phyloP scores from a whole-genome alignment of 2,329 filamentous ascomycete species.

The Cladobotryum protrusum region DNA sequence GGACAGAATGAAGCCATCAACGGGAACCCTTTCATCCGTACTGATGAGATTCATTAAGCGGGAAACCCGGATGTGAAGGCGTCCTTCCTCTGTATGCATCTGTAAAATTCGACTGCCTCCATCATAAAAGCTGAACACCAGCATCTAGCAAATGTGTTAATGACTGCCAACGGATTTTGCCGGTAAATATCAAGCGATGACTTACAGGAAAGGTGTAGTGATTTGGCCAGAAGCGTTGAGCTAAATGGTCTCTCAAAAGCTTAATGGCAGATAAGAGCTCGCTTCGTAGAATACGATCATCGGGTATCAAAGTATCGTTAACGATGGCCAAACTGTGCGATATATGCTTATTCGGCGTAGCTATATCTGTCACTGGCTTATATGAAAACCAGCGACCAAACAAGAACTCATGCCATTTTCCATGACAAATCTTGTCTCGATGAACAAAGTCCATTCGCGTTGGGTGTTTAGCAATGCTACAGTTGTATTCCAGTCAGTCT shows the following conservation, averaged over 20 bases:
- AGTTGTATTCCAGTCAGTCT: too few species aligned
- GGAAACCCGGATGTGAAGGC: not conserved
- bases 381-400: too few species aligned
- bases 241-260: not conserved
- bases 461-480: too few species aligned
- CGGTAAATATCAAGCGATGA: not conserved
- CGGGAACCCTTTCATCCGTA: not conserved
- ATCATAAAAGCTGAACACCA: not conserved
- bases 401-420: too few species aligned
- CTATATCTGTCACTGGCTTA: too few species aligned
- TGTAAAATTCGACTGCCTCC: not conserved
- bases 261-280: not conserved
- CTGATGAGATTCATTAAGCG: not conserved
- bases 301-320: not conserved
- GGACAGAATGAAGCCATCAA: not conserved
- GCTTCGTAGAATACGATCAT: slow-evolving; percentile 1
- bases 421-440: too few species aligned
- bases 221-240: not conserved
- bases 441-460: too few species aligned
- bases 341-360: not conserved
- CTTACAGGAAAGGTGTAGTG: slow-evolving; percentile 2
- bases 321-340: not conserved
- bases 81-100: not conserved
- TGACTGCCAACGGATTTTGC: too few species aligned
- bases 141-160: not conserved